These are phyloP conservation scores for Monsonia emarginata DNA, from an alignment of 441 rosid genomes.

Conservation along the genomic window DNA sequence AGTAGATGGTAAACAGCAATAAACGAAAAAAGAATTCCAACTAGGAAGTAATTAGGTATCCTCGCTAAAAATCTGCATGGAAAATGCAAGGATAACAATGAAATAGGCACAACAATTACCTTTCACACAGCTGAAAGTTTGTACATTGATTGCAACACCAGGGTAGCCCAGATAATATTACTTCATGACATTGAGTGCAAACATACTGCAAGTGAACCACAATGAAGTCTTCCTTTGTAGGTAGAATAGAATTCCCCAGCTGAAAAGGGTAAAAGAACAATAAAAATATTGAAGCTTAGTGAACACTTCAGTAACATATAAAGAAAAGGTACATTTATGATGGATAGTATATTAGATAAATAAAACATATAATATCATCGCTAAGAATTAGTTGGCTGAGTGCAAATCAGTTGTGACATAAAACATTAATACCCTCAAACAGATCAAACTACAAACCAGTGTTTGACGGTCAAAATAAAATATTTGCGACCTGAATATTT, in stretches of 20 bases:
- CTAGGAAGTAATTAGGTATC: neutral
- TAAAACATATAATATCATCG: too few species aligned
- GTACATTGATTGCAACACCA: conserved; percentile 55
- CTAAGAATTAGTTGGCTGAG: too few species aligned
- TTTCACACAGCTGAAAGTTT: conserved; percentile 83
- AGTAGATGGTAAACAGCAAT: neutral
- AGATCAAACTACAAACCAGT: neutral
- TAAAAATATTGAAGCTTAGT: conserved; percentile 5
- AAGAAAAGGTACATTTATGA: neutral
- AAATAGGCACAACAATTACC: conserved; percentile 36
- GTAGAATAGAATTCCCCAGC: conserved; percentile 41
- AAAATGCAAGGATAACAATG: neutral
- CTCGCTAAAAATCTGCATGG: neutral
- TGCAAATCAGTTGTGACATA: too few species aligned
- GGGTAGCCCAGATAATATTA: conserved; percentile 39
- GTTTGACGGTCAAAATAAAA: neutral
- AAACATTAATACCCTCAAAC: neutral
- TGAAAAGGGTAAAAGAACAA: conserved; percentile 17
- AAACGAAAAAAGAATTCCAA: neutral
- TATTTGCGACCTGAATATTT: neutral
- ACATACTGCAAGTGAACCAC: conserved; percentile 45
- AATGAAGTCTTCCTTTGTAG: conserved; percentile 48
- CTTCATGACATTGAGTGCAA: conserved; percentile 43
- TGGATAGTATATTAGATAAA: neutral
- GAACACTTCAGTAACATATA: neutral